Base-by-base conservation (phyloP, 2,329 filamentous ascomycete species). In the Monosporascus sp. region DNA sequence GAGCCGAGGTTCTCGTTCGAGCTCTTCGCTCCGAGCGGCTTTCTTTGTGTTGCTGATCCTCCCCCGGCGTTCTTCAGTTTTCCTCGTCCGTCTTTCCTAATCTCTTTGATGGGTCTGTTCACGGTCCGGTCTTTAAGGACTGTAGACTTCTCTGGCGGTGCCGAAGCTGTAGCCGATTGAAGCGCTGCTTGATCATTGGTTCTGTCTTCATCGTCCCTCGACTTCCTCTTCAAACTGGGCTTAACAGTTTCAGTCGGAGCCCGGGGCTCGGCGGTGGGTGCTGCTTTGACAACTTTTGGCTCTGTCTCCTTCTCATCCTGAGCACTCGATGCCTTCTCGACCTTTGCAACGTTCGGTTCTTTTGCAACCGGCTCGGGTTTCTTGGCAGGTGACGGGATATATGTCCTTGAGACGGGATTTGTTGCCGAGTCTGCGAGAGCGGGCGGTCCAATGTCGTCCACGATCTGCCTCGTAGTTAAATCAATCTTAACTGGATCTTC, bases 1-100 rank as follows among this genome's bases (percentile, higher is more conserved):
- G 84, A 85, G 31, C 73, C 71, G 44, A 87, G 63, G 58, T 81
- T 77, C 52, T 82, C 75, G 60, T 85, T 85, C 17, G 80, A 78
- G 67, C 73, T 86, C 68, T 86, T 87, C 46, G 73, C 71, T 7
- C 75, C 70, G 11, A 84, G 69, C 1, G 81, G 77, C 53, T 74
- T 79, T 48, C 81, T 75, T 37, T 66, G 58, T 1, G 61, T 55
- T n/a, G 63, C 61, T 24, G 57, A 52, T 41, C 39, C 46, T 1
- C 56, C 43, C n/a, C 22, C 24, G 43, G 14, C 43, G 43, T 27
- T 46, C 43, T 46, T 52, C 8, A 64, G 56, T 46, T 62, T 68
- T 46, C 72, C 68, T 49, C 67, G 67, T 3, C 60, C 60, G n/a
- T 78, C 75, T 52, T 72, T 75, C 51, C 70, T 72, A 50, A 70